phyloP scores from a whole-genome alignment of 331 rosid genomes.

The Pyracantha coccinea region DNA sequence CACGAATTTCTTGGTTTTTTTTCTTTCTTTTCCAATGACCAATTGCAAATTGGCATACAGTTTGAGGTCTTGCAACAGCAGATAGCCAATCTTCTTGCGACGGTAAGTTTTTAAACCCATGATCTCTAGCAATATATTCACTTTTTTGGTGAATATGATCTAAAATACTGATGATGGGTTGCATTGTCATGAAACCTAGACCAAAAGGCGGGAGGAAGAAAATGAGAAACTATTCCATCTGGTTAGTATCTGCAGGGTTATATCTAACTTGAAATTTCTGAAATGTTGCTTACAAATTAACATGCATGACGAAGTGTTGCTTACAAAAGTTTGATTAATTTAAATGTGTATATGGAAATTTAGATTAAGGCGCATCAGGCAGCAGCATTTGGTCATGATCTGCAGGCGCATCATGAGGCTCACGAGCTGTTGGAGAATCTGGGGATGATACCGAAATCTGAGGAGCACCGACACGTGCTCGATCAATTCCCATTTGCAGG shows the following conservation, averaged over 20 bases:
- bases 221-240: constrained; percentile 39
- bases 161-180: not conserved
- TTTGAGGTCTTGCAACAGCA: constrained; percentile 58
- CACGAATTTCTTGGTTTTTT: not conserved
- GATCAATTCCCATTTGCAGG: constrained; percentile 41
- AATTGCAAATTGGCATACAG: constrained; percentile 15
- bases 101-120: constrained; percentile 24
- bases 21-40: not conserved
- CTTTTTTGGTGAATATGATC: not conserved
- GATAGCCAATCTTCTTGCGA: constrained; percentile 47
- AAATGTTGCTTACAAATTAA: not conserved
- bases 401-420: not conserved
- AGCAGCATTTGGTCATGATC: constrained; percentile 3
- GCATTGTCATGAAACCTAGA: constrained; percentile 17
- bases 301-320: not conserved
- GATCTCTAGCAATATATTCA: not conserved
- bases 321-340: not conserved
- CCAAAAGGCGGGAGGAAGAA: constrained; percentile 47
- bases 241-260: constrained; percentile 25
- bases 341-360: no score
- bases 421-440: not conserved
- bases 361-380: constrained; percentile 23
- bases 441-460: constrained; percentile 14
- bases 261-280: not conserved
- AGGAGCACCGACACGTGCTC: constrained; percentile 18